phyloP scores from a whole-genome alignment of 2,329 filamentous ascomycete genomes.

The Chaetothyriales sp. region DNA sequence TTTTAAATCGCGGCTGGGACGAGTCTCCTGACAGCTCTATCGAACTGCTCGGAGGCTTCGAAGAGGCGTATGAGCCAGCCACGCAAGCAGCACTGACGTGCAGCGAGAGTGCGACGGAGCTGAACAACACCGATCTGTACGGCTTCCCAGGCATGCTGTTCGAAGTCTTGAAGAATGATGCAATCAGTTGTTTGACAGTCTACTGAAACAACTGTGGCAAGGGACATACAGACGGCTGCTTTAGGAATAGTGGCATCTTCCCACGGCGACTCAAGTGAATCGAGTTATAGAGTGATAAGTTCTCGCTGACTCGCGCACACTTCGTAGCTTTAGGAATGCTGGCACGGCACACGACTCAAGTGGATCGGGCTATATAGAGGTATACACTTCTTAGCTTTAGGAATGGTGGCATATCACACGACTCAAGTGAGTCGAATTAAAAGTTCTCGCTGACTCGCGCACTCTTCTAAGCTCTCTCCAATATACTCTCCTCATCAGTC shows the following conservation, averaged over 20 bases:
- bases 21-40: constrained; percentile 63
- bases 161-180: constrained; percentile 86
- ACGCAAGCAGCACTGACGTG: constrained; percentile 22
- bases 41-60: constrained; percentile 74
- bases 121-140: constrained; percentile 71
- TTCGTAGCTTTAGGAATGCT: constrained; percentile 11
- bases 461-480: not conserved
- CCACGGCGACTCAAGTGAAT: not conserved
- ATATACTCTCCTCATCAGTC: too few species aligned
- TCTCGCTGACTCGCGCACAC: constrained; percentile 16
- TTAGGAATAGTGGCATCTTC: not conserved
- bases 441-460: constrained; percentile 20
- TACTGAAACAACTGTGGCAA: constrained; percentile 41
- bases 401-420: not conserved
- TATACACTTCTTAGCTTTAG: too few species aligned
- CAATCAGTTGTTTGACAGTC: constrained; percentile 76
- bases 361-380: too few species aligned
- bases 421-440: not conserved
- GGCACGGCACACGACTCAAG: constrained; percentile 1
- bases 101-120: constrained; percentile 41
- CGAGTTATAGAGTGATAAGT: constrained; percentile 12
- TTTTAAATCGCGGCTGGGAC: constrained; percentile 80
- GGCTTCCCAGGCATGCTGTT: constrained; percentile 90
- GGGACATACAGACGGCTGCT: too few species aligned
- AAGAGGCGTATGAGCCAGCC: constrained; percentile 45